Evolutionary conservation across 441 rosid species (phyloP).

Genomic region (Gossypium davidsonii): DNA sequence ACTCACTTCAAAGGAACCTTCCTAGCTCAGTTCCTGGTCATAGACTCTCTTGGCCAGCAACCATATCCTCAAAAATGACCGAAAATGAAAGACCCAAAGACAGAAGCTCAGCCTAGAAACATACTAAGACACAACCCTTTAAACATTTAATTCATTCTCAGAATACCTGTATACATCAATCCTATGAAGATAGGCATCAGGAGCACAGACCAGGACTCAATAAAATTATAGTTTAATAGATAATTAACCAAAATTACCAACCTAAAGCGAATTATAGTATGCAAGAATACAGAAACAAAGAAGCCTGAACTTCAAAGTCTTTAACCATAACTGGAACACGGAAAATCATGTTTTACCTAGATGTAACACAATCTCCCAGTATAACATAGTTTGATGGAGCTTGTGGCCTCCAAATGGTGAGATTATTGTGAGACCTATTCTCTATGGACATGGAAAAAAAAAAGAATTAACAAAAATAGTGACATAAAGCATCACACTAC

Average conservation of each 20-base stretch:
- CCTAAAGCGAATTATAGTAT: neutral
- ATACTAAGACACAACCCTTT: conserved; percentile 2
- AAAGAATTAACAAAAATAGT: neutral
- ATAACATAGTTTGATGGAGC: conserved; percentile 96
- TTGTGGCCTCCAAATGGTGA: conserved; percentile 96
- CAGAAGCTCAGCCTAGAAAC: conserved; percentile 3
- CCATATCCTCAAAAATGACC: neutral
- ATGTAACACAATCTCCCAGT: conserved; percentile 97
- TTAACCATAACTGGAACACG: neutral
- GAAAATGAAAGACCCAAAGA: neutral
- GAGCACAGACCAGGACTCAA: neutral
- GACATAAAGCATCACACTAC: conserved; percentile 8
- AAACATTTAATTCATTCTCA: neutral
- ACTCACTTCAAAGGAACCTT: neutral
- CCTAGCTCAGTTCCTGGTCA: neutral
- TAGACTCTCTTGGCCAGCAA: neutral
- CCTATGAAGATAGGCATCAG: neutral
- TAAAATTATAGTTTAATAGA: conserved; percentile 1
- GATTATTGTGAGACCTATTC: conserved; percentile 64
- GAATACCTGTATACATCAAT: neutral
- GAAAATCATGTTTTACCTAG: conserved; percentile 50
- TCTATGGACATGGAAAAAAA: conserved; percentile 42
- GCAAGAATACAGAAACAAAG: conserved; percentile 6
- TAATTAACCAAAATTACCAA: conserved; percentile 2
- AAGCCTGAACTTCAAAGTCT: neutral